Conservation (phyloP, 2,329 filamentous ascomycete genomes). For the Ophiostoma sp. region DNA sequence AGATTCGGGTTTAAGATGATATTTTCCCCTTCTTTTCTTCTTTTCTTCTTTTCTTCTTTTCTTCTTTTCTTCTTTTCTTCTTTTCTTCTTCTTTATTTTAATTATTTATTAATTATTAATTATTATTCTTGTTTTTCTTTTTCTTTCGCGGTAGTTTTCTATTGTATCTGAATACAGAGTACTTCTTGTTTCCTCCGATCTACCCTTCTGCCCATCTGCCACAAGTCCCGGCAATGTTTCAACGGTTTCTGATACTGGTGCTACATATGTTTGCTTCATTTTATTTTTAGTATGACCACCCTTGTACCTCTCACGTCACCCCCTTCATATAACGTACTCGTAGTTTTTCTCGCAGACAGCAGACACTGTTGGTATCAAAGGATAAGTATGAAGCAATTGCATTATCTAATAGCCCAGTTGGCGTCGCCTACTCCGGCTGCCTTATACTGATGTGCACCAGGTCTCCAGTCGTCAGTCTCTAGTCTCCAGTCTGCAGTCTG, state of each 20-base stretch:
- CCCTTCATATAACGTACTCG: too few relatives aligned
- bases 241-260: neutral
- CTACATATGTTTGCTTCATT: neutral
- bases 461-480: too few relatives aligned
- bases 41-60: too few relatives aligned
- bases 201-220: neutral
- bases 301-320: neutral
- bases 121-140: neutral
- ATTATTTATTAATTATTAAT: too few relatives aligned
- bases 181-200: neutral
- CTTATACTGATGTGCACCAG: neutral
- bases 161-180: neutral
- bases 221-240: slow-evolving; percentile 1
- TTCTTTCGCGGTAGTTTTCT: neutral
- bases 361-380: neutral
- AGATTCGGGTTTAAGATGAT: slow-evolving; percentile 4
- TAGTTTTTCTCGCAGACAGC: neutral
- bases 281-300: neutral
- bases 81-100: too few relatives aligned
- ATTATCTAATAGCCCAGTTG: neutral
- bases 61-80: too few relatives aligned
- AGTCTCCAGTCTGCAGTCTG: too few relatives aligned
- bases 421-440: neutral
- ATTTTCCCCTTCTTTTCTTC: too few relatives aligned
- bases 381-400: neutral